Base-by-base conservation (phyloP, 306 rosid species). In the Chamaecrista fasciculata region DNA sequence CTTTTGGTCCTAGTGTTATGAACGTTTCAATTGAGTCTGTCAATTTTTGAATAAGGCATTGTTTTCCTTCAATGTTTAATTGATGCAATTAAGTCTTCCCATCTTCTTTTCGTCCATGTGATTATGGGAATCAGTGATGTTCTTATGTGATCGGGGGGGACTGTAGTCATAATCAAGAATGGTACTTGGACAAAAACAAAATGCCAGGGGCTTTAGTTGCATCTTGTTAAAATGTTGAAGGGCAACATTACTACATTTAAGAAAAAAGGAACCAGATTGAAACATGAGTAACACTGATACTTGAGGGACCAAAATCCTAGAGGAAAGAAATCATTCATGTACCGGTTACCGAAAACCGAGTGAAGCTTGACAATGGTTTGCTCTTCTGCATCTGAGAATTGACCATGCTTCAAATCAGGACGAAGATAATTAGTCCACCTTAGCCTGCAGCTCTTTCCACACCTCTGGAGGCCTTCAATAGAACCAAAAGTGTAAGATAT, bases 391-490 rank as follows among this genome's bases (percentile, higher is more conserved):
- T 86, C 97, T 0, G 96, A 78, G 78, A 93, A 90, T 28, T 93
- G 91, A 43, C 97, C 97, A 20, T 93, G 98, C 73, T 93, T 93
- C 15, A 93, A 90, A 75, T 90, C 98, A 44, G 98, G 96, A 5
- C 92, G 89, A 34, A 88, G 97, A 76, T 91, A 88, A 64, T 91
- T 91, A 23, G 97, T 88, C 96, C 97, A 91, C 19, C 97, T 85
- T 8, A 91, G 84, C 78, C 96, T 73, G 81, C 97, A 91, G 70
- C 97, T 91, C 82, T 91, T 91, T 44, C 97, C 96, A 52, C 97
- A 91, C 80, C 97, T 83, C 74, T 91, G 96, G 46, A 88, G 86
- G 79, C 97, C 96, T 89, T 59, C 15, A 34, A 7, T 53, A 67
- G 11, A 40, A 69, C 42, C 39, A 52, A 60, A 39, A 37, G 12